phyloP scores from a whole-genome alignment of 192 early-diverging fungal species.

The Geosiphon pyriformis region DNA sequence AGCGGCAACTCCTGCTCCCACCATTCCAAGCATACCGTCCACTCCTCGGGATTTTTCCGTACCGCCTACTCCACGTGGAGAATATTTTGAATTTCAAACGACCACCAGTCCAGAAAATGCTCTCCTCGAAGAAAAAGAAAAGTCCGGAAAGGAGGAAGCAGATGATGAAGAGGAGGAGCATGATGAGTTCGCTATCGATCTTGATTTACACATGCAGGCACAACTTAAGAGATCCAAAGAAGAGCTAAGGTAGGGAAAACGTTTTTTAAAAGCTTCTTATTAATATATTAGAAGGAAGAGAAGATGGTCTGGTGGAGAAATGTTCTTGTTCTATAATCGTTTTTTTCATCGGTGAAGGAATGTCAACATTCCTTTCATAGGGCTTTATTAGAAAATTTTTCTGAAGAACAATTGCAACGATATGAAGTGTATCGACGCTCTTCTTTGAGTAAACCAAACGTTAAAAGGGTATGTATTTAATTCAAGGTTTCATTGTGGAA shows the following conservation, averaged over 20 bases:
- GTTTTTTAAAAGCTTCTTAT: not conserved
- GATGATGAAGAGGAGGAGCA: conserved; percentile 50
- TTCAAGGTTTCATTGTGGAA: not conserved
- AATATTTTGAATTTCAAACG: conserved; percentile 6
- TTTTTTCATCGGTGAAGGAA: no score
- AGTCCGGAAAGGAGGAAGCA: conserved; percentile 41
- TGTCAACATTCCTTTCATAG: conserved; percentile 26
- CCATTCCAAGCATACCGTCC: not conserved
- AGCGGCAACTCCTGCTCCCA: not conserved
- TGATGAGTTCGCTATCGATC: conserved; percentile 41
- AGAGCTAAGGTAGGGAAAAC: conserved; percentile 44
- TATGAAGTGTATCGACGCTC: conserved; percentile 81
- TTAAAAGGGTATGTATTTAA: conserved; percentile 58
- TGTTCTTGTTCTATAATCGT: no score
- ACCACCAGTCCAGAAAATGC: not conserved
- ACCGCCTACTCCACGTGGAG: conserved; percentile 10
- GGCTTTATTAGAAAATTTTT: conserved; percentile 59
- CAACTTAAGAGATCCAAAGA: conserved; percentile 47
- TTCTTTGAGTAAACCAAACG: conserved; percentile 65
- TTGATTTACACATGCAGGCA: conserved; percentile 41
- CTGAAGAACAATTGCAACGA: conserved; percentile 65
- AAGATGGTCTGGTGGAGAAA: not conserved
- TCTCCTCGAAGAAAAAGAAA: conserved; percentile 17
- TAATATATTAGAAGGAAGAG: not conserved
- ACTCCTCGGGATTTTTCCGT: not conserved